These are phyloP conservation scores for Guillardia theta DNA, from an alignment of 78 protist species.

Conservation along the genomic window DNA sequence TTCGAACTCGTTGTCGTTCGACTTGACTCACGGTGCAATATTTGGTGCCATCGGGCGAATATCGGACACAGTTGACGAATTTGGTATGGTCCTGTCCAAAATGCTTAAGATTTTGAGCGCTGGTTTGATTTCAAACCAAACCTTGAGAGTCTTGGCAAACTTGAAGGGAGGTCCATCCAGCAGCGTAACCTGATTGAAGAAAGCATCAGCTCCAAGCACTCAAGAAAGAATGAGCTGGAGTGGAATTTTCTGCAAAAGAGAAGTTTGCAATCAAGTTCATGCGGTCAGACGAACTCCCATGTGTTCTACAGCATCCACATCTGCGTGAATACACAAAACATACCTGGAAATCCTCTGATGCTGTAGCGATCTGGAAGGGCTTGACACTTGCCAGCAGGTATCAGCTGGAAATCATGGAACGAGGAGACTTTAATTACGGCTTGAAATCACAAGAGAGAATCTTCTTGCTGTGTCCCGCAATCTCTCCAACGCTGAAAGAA, in stretches of 20 bases:
- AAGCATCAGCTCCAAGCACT: too few species aligned
- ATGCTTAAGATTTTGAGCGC: background rate
- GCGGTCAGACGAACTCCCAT: too few species aligned
- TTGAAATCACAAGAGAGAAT: constrained; percentile 73
- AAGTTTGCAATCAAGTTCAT: too few species aligned
- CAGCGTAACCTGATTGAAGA: background rate
- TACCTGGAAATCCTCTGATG: constrained; percentile 28
- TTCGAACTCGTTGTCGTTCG: background rate
- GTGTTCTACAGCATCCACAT: background rate
- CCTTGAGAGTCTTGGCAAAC: constrained; percentile 56
- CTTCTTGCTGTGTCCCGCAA: constrained; percentile 83
- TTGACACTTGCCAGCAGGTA: background rate
- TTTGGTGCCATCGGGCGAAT: constrained; percentile 75
- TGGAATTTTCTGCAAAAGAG: too few species aligned
- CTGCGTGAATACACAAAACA: background rate
- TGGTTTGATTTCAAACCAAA: background rate
- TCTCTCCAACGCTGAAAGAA: constrained; percentile 76
- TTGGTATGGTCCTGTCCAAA: constrained; percentile 56
- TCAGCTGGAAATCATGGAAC: background rate
- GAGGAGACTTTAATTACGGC: background rate
- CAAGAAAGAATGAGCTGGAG: too few species aligned
- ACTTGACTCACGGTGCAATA: background rate
- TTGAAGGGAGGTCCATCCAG: constrained; percentile 91
- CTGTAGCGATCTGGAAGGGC: background rate
- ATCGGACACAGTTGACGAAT: constrained; percentile 83